These are phyloP conservation scores for Vinca minor DNA, from an alignment of 257 asterid species.

Conservation along the genomic window DNA sequence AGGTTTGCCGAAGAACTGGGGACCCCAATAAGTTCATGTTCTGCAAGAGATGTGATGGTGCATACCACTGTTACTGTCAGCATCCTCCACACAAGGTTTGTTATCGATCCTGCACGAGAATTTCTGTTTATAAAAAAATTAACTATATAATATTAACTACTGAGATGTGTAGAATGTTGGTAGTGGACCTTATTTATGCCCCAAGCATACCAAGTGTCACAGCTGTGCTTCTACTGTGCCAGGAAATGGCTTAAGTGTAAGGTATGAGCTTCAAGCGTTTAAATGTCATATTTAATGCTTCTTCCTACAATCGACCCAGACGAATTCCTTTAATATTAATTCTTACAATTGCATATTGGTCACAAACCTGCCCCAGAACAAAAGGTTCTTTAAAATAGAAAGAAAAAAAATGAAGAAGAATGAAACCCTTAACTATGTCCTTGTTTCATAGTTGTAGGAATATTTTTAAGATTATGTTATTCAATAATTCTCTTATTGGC, in stretches of 20 bases:
- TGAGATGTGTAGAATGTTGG: slow-evolving; percentile 62
- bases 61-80: slow-evolving; percentile 87
- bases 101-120: background rate
- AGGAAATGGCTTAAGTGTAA: slow-evolving; percentile 88
- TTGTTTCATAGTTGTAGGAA: background rate
- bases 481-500: background rate
- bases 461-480: background rate
- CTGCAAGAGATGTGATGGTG: slow-evolving; percentile 96
- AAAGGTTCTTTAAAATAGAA: too few relatives aligned
- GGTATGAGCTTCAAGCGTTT: slow-evolving; percentile 38
- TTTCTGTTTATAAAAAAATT: background rate
- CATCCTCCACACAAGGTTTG: slow-evolving; percentile 98
- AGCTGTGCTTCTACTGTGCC: slow-evolving; percentile 90
- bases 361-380: background rate
- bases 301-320: background rate
- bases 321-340: background rate
- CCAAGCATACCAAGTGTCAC: slow-evolving; percentile 91
- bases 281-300: background rate
- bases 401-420: too few relatives aligned
- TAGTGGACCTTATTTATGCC: slow-evolving; percentile 90
- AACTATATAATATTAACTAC: slow-evolving; percentile 16
- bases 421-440: background rate
- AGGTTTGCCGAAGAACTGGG: slow-evolving; percentile 90
- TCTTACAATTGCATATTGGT: background rate
- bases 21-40: slow-evolving; percentile 90